Conservation (phyloP, 148 eudicot genomes). For the Vaccinium macrocarpon region DNA sequence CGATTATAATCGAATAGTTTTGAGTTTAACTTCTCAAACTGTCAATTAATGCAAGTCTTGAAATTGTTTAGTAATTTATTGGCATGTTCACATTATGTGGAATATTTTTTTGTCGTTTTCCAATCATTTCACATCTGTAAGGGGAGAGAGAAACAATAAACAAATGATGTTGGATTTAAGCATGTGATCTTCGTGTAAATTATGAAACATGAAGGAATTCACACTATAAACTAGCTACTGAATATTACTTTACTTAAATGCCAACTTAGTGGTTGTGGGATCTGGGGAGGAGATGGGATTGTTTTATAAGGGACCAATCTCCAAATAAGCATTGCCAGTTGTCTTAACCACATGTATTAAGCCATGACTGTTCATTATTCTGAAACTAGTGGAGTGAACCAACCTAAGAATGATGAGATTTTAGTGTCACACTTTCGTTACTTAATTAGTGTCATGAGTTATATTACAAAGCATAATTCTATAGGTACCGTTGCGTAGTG, state of each 20-base stretch:
- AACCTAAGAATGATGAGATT: neutral
- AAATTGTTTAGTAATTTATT: no score
- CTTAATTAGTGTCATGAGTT: neutral
- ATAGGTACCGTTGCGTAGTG: no score
- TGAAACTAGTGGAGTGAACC: neutral
- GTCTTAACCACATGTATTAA: neutral
- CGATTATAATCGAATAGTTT: no score
- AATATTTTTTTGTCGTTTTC: no score
- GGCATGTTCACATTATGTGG: no score
- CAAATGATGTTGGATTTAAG: neutral
- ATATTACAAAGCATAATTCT: no score
- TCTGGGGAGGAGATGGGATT: neutral
- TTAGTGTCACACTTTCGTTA: neutral
- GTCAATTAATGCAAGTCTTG: no score
- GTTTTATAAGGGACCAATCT: neutral
- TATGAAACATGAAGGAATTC: neutral
- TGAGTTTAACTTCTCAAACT: no score
- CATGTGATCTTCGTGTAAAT: neutral
- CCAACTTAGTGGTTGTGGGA: neutral
- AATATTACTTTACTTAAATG: neutral
- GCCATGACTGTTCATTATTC: neutral
- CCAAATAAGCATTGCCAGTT: neutral
- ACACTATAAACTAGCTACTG: neutral
- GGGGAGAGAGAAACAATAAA: neutral
- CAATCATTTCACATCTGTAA: neutral